Percentiles rank a stretch among this genome's conserved stretches.
These are phyloP conservation scores for Microbotryum silenes-acaulis DNA, from an alignment of 1,284 basidiomycete genomes.

Conservation along the genomic window DNA sequence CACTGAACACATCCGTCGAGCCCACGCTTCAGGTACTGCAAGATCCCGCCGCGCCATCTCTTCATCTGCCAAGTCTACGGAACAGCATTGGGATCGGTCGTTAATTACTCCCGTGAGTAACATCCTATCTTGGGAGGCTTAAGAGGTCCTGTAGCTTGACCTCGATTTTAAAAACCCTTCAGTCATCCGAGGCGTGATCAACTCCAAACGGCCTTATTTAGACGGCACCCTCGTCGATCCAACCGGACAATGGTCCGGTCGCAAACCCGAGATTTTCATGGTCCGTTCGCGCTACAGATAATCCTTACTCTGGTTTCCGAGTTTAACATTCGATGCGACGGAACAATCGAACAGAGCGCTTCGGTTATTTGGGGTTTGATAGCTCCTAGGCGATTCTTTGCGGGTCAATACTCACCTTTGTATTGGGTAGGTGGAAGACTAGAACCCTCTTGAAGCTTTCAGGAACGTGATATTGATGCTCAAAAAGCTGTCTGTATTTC, in stretches of 20 bases:
- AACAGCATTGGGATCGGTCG: constrained; percentile 41
- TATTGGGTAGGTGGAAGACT: constrained; percentile 20
- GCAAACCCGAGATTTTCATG: constrained; percentile 29
- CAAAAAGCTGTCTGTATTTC: too few species aligned
- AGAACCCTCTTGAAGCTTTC: neutral
- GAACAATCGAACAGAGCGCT: constrained; percentile 18
- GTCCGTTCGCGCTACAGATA: too few species aligned
- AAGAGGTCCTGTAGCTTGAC: constrained; percentile 32
- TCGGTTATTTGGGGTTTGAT: constrained; percentile 44
- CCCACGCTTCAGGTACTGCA: constrained; percentile 17
- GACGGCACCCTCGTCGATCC: constrained; percentile 42
- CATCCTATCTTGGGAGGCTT: constrained; percentile 16
- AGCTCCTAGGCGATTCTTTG: constrained; percentile 42
- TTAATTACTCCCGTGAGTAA: constrained; percentile 31
- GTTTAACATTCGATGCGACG: too few species aligned
- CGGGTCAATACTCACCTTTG: constrained; percentile 37
- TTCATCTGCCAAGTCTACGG: constrained; percentile 42
- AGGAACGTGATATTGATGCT: neutral
- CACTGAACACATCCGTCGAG: neutral
- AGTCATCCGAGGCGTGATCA: constrained; percentile 35
- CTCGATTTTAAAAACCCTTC: constrained; percentile 4
- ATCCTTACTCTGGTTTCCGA: too few species aligned
- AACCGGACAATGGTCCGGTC: constrained; percentile 41
- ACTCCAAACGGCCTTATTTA: constrained; percentile 38
- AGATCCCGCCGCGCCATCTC: constrained; percentile 42